Conservation (phyloP, 2,329 filamentous ascomycete species). For the Pestalotiopsis sp. region DNA sequence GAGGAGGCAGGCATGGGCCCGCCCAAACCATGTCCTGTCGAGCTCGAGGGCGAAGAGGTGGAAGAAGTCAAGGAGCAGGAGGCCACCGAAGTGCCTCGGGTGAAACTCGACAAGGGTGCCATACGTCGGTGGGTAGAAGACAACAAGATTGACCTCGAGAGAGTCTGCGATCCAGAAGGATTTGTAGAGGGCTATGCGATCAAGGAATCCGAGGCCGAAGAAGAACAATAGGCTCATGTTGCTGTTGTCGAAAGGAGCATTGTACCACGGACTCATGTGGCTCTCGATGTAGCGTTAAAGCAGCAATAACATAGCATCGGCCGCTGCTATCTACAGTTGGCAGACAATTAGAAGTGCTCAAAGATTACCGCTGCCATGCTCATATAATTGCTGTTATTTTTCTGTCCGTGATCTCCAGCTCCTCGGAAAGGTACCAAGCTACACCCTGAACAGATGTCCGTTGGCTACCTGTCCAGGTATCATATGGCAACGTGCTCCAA, state of each 20-base stretch:
- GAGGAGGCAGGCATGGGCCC: slow-evolving; percentile 55
- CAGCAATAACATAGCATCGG: background rate
- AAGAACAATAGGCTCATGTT: slow-evolving; percentile 32
- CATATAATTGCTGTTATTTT: no score
- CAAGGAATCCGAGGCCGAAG: slow-evolving; percentile 36
- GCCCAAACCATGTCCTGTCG: slow-evolving; percentile 32
- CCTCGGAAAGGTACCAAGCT: no score
- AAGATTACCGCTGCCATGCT: no score
- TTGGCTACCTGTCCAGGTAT: no score
- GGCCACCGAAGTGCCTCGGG: slow-evolving; percentile 39
- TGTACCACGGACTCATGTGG: background rate
- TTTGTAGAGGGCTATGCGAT: slow-evolving; percentile 71
- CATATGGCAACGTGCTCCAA: no score
- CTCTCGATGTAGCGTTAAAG: no score
- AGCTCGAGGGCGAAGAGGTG: slow-evolving; percentile 13
- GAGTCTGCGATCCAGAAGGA: slow-evolving; percentile 71
- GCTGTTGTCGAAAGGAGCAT: background rate
- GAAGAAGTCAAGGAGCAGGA: slow-evolving; percentile 29
- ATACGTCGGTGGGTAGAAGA: slow-evolving; percentile 68
- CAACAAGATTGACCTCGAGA: slow-evolving; percentile 64
- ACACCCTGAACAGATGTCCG: no score
- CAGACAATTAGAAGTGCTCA: background rate
- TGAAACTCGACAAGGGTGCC: slow-evolving; percentile 54
- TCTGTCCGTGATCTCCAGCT: no score
- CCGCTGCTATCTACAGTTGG: background rate